phyloP scores from a whole-genome alignment of 371 early-diverging fungal species.

The Saksenaea oblongispora region DNA sequence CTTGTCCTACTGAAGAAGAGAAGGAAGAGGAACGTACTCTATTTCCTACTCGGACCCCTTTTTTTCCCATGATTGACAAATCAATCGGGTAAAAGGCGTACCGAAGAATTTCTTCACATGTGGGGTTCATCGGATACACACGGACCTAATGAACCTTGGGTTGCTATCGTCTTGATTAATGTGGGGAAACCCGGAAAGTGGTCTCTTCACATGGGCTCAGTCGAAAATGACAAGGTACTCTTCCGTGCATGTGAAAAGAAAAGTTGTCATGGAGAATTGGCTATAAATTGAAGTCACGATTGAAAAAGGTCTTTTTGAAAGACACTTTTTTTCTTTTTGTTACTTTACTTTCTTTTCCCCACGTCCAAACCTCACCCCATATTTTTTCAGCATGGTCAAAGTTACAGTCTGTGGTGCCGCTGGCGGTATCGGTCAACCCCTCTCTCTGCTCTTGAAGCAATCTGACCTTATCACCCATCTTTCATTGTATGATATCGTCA shows the following conservation, averaged over 20 bases:
- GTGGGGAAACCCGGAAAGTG: slow-evolving; percentile 1
- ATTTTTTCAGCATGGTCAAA: slow-evolving; percentile 67
- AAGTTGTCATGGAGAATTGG: too few relatives aligned
- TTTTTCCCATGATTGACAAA: not conserved
- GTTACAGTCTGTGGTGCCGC: slow-evolving; percentile 84
- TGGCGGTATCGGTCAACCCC: slow-evolving; percentile 94
- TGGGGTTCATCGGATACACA: not conserved
- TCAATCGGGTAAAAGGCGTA: not conserved
- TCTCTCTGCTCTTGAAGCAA: slow-evolving; percentile 84
- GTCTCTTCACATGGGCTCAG: not conserved
- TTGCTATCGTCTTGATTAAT: not conserved
- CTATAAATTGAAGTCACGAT: too few relatives aligned
- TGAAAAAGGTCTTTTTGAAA: too few relatives aligned
- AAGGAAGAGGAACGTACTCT: not conserved
- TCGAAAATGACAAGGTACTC: not conserved
- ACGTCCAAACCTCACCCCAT: too few relatives aligned
- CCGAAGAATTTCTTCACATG: too few relatives aligned
- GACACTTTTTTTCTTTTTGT: too few relatives aligned
- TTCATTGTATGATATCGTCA: slow-evolving; percentile 77
- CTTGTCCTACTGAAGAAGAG: too few relatives aligned
- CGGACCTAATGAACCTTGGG: not conserved
- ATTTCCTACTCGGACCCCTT: not conserved
- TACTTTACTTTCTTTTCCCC: too few relatives aligned
- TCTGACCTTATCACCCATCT: slow-evolving; percentile 66
- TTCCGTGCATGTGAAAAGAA: too few relatives aligned